phyloP scores from a whole-genome alignment of 768 basidiomycete species.

The Asterophora lycoperdoides region DNA sequence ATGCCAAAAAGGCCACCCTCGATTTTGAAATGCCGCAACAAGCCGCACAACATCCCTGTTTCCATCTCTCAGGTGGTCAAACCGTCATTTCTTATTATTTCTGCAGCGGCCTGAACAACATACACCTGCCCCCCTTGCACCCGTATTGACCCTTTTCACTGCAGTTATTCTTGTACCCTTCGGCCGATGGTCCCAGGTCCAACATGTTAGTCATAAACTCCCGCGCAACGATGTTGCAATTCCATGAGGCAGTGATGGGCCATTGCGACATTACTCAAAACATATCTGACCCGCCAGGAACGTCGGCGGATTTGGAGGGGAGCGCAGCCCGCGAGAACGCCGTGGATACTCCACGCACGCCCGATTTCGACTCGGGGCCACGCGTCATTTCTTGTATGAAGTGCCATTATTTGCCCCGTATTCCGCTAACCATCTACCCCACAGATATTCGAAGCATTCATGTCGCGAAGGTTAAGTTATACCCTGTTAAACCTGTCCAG shows the following conservation, averaged over 20 bases:
- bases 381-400: neutral
- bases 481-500: neutral
- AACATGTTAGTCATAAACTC: neutral
- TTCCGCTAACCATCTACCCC: neutral
- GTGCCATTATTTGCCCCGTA: slow-evolving; percentile 4
- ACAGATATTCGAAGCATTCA: neutral
- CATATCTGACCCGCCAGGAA: neutral
- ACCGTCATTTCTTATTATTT: too few relatives aligned
- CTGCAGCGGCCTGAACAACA: slow-evolving; percentile 2
- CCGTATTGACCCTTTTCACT: neutral
- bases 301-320: neutral
- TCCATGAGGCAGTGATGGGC: neutral
- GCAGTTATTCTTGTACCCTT: neutral
- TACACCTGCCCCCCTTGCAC: too few relatives aligned
- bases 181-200: neutral
- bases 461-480: neutral
- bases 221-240: neutral
- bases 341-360: neutral
- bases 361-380: neutral
- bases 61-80: too few relatives aligned
- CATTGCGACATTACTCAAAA: neutral
- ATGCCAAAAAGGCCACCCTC: neutral
- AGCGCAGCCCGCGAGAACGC: neutral
- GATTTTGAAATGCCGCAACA: slow-evolving; percentile 1
- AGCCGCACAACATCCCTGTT: slow-evolving; percentile 1